These are phyloP conservation scores for Trichodelitschia bisporula DNA, from an alignment of 495 filamentous ascomycete genomes.

Conservation along the genomic window DNA sequence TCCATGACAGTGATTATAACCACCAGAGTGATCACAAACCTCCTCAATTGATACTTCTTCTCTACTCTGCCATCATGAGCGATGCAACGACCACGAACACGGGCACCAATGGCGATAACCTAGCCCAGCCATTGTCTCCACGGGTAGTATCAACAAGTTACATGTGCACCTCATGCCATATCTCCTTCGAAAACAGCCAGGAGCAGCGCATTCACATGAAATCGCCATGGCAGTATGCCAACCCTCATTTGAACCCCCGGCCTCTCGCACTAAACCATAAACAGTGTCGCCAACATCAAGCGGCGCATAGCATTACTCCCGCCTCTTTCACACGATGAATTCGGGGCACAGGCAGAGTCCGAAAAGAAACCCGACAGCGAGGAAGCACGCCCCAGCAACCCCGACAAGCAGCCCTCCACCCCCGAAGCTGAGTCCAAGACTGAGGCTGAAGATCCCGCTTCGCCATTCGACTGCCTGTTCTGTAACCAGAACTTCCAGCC, in stretches of 20 bases:
- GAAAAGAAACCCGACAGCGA: slow-evolving; percentile 3
- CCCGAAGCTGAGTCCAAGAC: slow-evolving; percentile 2
- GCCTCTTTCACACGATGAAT: slow-evolving; percentile 5
- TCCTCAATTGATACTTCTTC: too few relatives aligned
- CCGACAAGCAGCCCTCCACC: neutral
- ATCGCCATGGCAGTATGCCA: slow-evolving; percentile 9
- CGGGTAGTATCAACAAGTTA: neutral
- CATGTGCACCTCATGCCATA: neutral
- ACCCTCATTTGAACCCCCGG: slow-evolving; percentile 1
- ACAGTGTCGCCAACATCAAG: slow-evolving; percentile 9
- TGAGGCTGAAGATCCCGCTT: slow-evolving; percentile 2
- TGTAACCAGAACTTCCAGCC: slow-evolving; percentile 5
- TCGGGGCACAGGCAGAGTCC: slow-evolving; percentile 3
- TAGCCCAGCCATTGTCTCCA: neutral
- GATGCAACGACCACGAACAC: too few relatives aligned
- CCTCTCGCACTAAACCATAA: slow-evolving; percentile 2
- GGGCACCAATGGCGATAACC: too few relatives aligned
- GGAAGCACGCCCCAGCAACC: slow-evolving; percentile 1
- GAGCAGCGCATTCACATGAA: slow-evolving; percentile 9
- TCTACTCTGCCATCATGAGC: too few relatives aligned
- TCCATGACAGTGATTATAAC: too few relatives aligned
- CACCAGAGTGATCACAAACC: too few relatives aligned
- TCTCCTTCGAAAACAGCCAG: slow-evolving; percentile 5
- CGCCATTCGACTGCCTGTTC: slow-evolving; percentile 8
- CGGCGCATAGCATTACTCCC: slow-evolving; percentile 8